Conservation (phyloP, 495 filamentous ascomycete genomes). For the Glarea lozoyensis region DNA sequence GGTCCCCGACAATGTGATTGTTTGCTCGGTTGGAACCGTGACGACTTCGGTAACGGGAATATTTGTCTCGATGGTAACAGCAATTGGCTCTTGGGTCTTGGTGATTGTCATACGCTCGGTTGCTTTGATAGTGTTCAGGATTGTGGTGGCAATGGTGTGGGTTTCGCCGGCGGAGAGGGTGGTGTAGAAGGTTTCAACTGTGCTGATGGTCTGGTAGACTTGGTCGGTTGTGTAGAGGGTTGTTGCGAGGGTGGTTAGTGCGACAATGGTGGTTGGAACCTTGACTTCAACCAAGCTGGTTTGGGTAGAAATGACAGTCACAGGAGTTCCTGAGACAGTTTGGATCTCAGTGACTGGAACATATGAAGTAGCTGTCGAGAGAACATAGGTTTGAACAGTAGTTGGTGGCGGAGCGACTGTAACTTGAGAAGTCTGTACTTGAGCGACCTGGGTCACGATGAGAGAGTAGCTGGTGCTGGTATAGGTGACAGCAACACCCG, state of each 20-base stretch:
- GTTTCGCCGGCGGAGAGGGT: constrained; percentile 10
- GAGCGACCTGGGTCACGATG: neutral
- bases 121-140: too few relatives aligned
- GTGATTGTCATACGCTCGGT: too few relatives aligned
- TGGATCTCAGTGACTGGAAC: constrained; percentile 9
- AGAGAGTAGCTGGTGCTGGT: neutral
- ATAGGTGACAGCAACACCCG: constrained; percentile 1
- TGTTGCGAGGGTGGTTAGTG: neutral
- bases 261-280: constrained; percentile 6
- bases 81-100: constrained; percentile 11
- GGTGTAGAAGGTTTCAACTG: constrained; percentile 10
- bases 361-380: neutral
- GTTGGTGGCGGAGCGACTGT: neutral
- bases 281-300: constrained; percentile 7
- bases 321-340: constrained; percentile 6
- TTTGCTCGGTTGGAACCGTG: constrained; percentile 14
- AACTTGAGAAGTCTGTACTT: constrained; percentile 1
- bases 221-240: constrained; percentile 13
- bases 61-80: constrained; percentile 11
- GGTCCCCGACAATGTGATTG: constrained; percentile 3
- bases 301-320: constrained; percentile 7
- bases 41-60: constrained; percentile 4
- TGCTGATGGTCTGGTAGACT: constrained; percentile 10
- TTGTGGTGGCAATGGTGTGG: constrained; percentile 13
- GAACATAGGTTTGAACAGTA: neutral